A percentile compares a stretch with the other conserved stretches of the same genome.
phyloP scores from a whole-genome alignment of 495 filamentous ascomycete genomes.

The Xylaria sp. region DNA sequence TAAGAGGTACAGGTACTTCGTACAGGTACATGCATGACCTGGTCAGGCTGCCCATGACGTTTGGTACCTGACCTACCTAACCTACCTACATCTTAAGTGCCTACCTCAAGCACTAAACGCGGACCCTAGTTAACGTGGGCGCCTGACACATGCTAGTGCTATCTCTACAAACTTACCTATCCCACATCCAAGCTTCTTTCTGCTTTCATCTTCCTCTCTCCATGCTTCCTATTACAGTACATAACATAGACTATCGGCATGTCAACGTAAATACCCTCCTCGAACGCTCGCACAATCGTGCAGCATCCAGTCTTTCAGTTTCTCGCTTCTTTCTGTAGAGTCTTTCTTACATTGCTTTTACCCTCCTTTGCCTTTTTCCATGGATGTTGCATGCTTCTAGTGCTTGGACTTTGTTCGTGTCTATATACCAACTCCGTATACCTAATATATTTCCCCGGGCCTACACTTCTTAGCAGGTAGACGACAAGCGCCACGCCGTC shows the following conservation, averaged over 20 bases:
- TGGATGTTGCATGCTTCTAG: not conserved
- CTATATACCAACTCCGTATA: not conserved
- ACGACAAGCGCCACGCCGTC: not conserved
- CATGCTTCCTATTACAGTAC: not conserved
- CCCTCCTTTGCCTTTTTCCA: not conserved
- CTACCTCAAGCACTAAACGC: too few relatives aligned
- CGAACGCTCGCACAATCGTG: slow-evolving; percentile 2
- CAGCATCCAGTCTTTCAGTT: not conserved
- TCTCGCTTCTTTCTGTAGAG: not conserved
- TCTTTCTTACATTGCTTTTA: not conserved
- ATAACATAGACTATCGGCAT: not conserved
- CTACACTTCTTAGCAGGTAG: not conserved
- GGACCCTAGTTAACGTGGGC: too few relatives aligned
- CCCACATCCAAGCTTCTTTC: not conserved
- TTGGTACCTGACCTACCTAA: not conserved
- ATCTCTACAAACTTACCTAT: too few relatives aligned
- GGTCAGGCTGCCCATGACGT: not conserved
- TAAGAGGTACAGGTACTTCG: not conserved
- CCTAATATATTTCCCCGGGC: too few relatives aligned
- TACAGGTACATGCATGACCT: not conserved
- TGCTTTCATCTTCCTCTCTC: not conserved
- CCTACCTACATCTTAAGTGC: too few relatives aligned
- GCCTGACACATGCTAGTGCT: too few relatives aligned
- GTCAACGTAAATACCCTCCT: not conserved
- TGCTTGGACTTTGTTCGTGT: slow-evolving; percentile 5